These are phyloP conservation scores for Tetrapisispora taiwanensis DNA, from an alignment of 805 yeast genomes.

Conservation along the genomic window DNA sequence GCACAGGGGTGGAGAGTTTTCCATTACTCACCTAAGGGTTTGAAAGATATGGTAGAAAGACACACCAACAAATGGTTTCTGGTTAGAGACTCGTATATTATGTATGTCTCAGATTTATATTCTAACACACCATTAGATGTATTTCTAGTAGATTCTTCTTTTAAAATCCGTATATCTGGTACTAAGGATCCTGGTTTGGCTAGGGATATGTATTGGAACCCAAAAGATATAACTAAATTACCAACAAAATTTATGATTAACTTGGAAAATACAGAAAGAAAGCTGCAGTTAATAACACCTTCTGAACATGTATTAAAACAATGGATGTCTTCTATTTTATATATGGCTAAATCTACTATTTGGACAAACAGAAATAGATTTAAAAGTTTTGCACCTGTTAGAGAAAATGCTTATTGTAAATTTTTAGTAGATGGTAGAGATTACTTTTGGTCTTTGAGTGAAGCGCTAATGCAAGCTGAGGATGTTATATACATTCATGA, in stretches of 20 bases:
- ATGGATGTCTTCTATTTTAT: slow-evolving; percentile 68
- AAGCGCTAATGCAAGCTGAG: slow-evolving; percentile 85
- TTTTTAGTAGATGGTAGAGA: slow-evolving; percentile 97
- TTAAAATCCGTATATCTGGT: slow-evolving; percentile 45
- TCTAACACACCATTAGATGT: slow-evolving; percentile 88
- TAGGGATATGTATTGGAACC: slow-evolving; percentile 13
- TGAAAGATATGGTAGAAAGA: slow-evolving; percentile 80
- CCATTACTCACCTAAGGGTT: slow-evolving; percentile 68
- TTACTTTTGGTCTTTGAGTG: slow-evolving; percentile 90
- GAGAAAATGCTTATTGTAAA: slow-evolving; percentile 79
- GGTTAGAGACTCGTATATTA: slow-evolving; percentile 72
- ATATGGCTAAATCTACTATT: slow-evolving; percentile 54
- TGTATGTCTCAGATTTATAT: slow-evolving; percentile 76
- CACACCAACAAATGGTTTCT: slow-evolving; percentile 90
- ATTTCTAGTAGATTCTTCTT: slow-evolving; percentile 73
- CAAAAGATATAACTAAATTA: slow-evolving; percentile 30
- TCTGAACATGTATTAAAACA: slow-evolving; percentile 52
- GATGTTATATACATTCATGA: slow-evolving; percentile 93
- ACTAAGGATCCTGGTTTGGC: slow-evolving; percentile 12
- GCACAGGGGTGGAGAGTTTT: slow-evolving; percentile 95
- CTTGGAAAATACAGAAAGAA: slow-evolving; percentile 68
- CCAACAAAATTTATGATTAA: slow-evolving; percentile 47
- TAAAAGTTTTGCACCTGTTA: slow-evolving; percentile 84
- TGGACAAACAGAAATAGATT: slow-evolving; percentile 77
- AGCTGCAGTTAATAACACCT: slow-evolving; percentile 58